These are phyloP conservation scores for Gloeopeniophorella convolvens DNA, from an alignment of 768 basidiomycete species.

Conservation along the genomic window DNA sequence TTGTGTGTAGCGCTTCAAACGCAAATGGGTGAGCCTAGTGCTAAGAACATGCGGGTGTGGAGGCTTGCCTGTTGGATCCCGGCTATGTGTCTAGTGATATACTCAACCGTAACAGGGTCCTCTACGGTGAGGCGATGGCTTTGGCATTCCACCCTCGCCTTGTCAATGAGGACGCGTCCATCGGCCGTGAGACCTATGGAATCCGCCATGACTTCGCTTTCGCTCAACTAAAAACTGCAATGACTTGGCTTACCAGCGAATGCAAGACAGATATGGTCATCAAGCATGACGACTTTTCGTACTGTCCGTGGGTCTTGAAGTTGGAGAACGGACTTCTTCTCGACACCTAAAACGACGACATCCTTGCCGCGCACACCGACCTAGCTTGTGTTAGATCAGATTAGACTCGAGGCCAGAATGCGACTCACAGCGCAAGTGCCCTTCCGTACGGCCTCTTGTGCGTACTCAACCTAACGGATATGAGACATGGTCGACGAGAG, in stretches of 20 bases:
- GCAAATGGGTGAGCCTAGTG: not conserved
- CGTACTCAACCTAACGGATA: slow-evolving; percentile 86
- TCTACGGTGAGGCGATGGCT: slow-evolving; percentile 95
- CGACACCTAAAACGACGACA: slow-evolving; percentile 93
- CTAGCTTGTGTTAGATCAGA: slow-evolving; percentile 34
- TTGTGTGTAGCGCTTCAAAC: slow-evolving; percentile 84
- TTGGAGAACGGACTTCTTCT: slow-evolving; percentile 97
- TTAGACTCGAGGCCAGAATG: not conserved
- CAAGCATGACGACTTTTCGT: slow-evolving; percentile 95
- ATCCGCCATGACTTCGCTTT: no score
- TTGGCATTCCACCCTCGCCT: slow-evolving; percentile 96
- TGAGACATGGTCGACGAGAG: slow-evolving; percentile 15
- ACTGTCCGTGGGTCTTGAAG: slow-evolving; percentile 98
- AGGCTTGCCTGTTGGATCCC: slow-evolving; percentile 90
- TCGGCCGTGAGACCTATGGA: slow-evolving; percentile 87
- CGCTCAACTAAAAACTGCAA: not conserved
- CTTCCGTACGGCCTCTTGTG: slow-evolving; percentile 93
- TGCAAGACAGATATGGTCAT: slow-evolving; percentile 94
- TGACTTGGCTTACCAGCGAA: slow-evolving; percentile 78
- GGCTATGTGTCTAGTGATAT: slow-evolving; percentile 96
- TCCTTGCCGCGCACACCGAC: slow-evolving; percentile 94
- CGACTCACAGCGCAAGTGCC: slow-evolving; percentile 89
- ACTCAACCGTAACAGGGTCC: slow-evolving; percentile 97
- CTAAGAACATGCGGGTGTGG: not conserved
- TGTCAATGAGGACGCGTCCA: slow-evolving; percentile 96